These are phyloP conservation scores for Metarhizium sp. DNA, from an alignment of 2,329 filamentous ascomycete genomes.

Conservation along the genomic window DNA sequence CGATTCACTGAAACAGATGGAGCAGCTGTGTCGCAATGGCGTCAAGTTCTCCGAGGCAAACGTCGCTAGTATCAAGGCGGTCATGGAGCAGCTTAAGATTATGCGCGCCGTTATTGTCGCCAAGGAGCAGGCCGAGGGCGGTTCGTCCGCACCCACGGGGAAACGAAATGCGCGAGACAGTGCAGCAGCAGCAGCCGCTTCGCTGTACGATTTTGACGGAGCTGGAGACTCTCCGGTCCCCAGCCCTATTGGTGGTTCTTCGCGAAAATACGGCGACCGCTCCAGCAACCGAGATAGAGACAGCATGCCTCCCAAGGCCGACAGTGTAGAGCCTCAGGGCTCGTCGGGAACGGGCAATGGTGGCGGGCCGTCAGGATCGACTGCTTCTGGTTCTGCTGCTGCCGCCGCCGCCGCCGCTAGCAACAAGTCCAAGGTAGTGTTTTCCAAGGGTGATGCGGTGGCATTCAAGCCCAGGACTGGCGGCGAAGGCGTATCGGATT, in stretches of 20 bases:
- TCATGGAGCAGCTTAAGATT: slow-evolving; percentile 34
- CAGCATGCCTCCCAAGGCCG: slow-evolving; percentile 45
- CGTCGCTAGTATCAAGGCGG: slow-evolving; percentile 23
- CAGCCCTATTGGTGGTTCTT: slow-evolving; percentile 28
- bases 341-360: slow-evolving; percentile 11
- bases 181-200: slow-evolving; percentile 18
- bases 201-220: slow-evolving; percentile 35
- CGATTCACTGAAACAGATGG: slow-evolving; percentile 31
- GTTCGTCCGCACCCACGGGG: slow-evolving; percentile 10
- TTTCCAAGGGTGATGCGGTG: slow-evolving; percentile 54
- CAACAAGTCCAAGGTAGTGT: slow-evolving; percentile 42
- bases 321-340: slow-evolving; percentile 46
- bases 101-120: slow-evolving; percentile 32
- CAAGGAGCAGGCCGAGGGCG: slow-evolving; percentile 31
- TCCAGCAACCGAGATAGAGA: slow-evolving; percentile 35
- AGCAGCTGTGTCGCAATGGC: slow-evolving; percentile 31
- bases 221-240: slow-evolving; percentile 36
- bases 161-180: slow-evolving; percentile 15
- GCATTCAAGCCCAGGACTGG: slow-evolving; percentile 54
- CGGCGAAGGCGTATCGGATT: slow-evolving; percentile 43
- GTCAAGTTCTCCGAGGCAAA: slow-evolving; percentile 32
- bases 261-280: slow-evolving; percentile 26
- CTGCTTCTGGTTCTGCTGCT: background rate
- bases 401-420: slow-evolving; percentile 9
- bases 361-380: background rate